Evolutionary conservation across 129 eudicot species (phyloP), one percentile per base, ranked within the genome.

Genomic region (Artemisia argyi): DNA sequence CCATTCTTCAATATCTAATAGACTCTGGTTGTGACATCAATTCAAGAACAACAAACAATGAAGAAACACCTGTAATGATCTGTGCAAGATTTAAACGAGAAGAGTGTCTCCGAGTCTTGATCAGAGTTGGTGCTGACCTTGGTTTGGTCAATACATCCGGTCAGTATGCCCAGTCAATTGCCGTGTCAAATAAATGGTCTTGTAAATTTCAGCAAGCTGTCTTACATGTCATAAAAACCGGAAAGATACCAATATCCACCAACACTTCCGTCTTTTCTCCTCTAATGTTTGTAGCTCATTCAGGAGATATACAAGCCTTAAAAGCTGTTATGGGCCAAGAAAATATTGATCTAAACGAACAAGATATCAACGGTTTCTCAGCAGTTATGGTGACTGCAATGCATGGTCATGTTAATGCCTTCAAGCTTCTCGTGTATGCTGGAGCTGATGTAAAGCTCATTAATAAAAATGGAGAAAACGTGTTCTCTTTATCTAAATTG

Each of bases 361-460:
- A 61, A 61, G 66, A 61, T 28, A 26, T 15, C 19, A 2, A 61
- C 2, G 66, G 66, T 24, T 61, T 61, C 19, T 28, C 66, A 24
- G 47, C 66, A 24, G 44, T 61, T 14, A 61, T 61, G 66, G 66
- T 61, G 35, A 61, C 66, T 61, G 66, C 66, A 39, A 61, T 61
- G 66, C 47, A 22, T 14, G 48, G 66, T 61, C 30, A 61, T 7
- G 20, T 61, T 14, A 46, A 61, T 3, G 66, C 47, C 66, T 61
- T 61, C 35, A 61, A 61, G 32, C 66, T 61, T 61, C 20, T 61
- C 0, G 12, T 61, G 32, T 61, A 61, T 15, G 66, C 66, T 28
- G 66, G 66, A 30, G 66, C 66, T 30, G 48, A 61, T 61, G 66
- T 61, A 12, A 15, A 61, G 48, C 66, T 61, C 32, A 7, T 28